Percentiles rank a stretch among this genome's conserved stretches.
Conservation (phyloP, 495 filamentous ascomycete genomes). For the Lepidopterella palustris region DNA sequence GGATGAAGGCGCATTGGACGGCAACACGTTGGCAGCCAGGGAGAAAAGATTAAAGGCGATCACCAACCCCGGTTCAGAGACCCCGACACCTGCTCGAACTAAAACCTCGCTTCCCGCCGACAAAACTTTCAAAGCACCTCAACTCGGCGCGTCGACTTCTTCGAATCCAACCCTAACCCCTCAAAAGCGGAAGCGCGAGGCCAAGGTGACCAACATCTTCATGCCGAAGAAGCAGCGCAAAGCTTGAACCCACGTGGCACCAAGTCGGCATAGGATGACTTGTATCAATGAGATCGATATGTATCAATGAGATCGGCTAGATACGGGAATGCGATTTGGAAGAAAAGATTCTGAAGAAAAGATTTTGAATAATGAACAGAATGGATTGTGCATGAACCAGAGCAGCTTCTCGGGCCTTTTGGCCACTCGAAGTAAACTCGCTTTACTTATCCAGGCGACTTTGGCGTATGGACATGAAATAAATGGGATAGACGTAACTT, state of each 20-base stretch:
- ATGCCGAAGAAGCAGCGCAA: constrained; percentile 7
- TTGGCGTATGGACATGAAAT: no score
- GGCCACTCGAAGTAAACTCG: no score
- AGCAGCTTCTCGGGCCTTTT: no score
- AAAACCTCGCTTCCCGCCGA: neutral
- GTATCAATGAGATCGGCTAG: no score
- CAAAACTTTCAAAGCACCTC: neutral
- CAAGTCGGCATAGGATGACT: neutral
- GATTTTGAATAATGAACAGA: no score
- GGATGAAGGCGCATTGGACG: no score
- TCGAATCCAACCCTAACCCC: neutral
- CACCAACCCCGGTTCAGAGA: neutral
- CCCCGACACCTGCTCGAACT: neutral
- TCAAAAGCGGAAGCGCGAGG: constrained; percentile 6
- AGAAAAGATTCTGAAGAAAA: no score
- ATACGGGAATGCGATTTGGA: no score
- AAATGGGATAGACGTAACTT: no score
- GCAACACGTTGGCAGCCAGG: neutral
- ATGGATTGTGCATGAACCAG: no score
- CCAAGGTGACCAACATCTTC: neutral
- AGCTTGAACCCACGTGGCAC: neutral
- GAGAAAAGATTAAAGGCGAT: neutral
- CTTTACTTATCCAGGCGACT: no score
- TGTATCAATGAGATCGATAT: no score
- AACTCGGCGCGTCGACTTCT: neutral